Conservation (phyloP, 768 basidiomycete species). For the Cystoderma amianthinum region DNA sequence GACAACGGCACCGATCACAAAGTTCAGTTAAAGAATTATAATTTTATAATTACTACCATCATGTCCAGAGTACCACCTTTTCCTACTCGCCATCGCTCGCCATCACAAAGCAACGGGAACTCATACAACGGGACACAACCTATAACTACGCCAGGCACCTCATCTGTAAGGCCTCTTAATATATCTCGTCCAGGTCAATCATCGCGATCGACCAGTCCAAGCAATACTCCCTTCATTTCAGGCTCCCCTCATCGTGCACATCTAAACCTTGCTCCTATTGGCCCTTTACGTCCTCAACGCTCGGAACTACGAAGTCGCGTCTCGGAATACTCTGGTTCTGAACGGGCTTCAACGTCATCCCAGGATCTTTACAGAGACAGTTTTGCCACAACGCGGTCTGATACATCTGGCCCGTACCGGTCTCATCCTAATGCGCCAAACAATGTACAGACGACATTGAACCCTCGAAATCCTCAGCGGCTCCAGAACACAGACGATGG, state of each 20-base stretch:
- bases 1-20: not conserved
- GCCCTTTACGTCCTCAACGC: constrained; percentile 59
- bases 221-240: constrained; percentile 28
- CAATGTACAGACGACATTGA: constrained; percentile 9
- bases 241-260: constrained; percentile 27
- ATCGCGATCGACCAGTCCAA: constrained; percentile 48
- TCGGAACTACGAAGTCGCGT: constrained; percentile 56
- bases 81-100: constrained; percentile 45
- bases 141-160: constrained; percentile 25
- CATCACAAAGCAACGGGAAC: constrained; percentile 34
- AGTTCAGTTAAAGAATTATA: not conserved
- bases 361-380: constrained; percentile 43
- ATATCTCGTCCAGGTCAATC: constrained; percentile 39
- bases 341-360: constrained; percentile 40
- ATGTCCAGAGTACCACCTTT: constrained; percentile 61
- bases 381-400: constrained; percentile 39
- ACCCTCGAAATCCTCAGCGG: constrained; percentile 16
- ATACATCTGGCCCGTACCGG: constrained; percentile 21
- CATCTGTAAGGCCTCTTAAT: constrained; percentile 48
- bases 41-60: not conserved
- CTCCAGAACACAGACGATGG: constrained; percentile 27
- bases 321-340: constrained; percentile 47
- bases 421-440: constrained; percentile 5
- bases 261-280: constrained; percentile 34
- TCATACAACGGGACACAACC: constrained; percentile 27